phyloP scores from a whole-genome alignment of 2,329 filamentous ascomycete genomes.

The Beauveria rudraprayagi region DNA sequence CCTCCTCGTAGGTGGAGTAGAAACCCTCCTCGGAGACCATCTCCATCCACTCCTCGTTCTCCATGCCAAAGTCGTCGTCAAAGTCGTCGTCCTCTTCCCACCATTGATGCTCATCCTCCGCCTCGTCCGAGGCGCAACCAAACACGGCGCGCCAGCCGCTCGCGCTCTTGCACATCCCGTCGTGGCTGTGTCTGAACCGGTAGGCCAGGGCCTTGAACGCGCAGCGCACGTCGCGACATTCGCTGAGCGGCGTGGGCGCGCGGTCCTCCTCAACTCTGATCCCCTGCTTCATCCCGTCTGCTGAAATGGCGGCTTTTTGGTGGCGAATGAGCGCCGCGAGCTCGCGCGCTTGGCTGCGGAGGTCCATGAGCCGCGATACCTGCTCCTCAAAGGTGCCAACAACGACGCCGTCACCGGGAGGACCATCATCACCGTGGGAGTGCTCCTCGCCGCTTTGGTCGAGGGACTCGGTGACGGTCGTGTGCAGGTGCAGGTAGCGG shows the following conservation, averaged over 20 bases:
- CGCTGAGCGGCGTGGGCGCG: constrained; percentile 14
- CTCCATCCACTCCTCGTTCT: not conserved
- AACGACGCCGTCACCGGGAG: not conserved
- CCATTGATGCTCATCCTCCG: not conserved
- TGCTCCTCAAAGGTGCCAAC: constrained; percentile 30
- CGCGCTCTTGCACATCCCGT: constrained; percentile 15
- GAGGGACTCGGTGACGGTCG: constrained; percentile 7
- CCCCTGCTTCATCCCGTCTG: constrained; percentile 20
- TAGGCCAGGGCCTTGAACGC: constrained; percentile 31
- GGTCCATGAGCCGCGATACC: constrained; percentile 35
- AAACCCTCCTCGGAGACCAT: not conserved
- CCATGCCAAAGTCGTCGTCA: not conserved
- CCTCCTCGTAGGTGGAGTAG: not conserved
- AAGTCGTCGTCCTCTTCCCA: not conserved
- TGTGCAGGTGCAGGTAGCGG: constrained; percentile 16
- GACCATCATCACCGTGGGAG: not conserved
- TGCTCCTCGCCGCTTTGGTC: constrained; percentile 13
- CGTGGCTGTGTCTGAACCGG: constrained; percentile 27
- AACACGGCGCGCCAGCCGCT: constrained; percentile 7
- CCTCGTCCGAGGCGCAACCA: not conserved
- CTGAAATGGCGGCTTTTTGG: constrained; percentile 32
- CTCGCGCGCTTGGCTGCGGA: constrained; percentile 33
- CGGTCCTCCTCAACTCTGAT: constrained; percentile 13
- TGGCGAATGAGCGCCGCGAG: constrained; percentile 34
- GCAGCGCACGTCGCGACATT: constrained; percentile 36